These are phyloP conservation scores for Pseudogymnoascus sp. DNA, from an alignment of 2,329 filamentous ascomycete genomes.

Conservation along the genomic window DNA sequence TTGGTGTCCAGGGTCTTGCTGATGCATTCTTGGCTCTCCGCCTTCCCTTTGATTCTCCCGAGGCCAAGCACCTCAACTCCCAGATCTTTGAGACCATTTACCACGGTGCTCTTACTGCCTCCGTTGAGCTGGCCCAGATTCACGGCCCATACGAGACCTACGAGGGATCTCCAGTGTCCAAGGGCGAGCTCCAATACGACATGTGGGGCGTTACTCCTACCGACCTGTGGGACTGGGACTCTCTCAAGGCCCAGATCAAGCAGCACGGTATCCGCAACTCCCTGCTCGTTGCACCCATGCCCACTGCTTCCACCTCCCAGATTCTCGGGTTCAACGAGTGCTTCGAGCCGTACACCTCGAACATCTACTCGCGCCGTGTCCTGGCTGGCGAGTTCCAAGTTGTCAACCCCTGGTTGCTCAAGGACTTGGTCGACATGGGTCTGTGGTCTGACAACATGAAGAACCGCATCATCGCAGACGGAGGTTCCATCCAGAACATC, in stretches of 20 bases:
- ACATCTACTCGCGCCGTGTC: conserved; percentile 98
- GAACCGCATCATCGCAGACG: conserved; percentile 98
- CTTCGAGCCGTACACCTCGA: conserved; percentile 99
- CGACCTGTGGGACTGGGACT: conserved; percentile 93
- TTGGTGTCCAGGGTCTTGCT: conserved; percentile 95
- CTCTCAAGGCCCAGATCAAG: conserved; percentile 83
- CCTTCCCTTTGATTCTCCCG: conserved; percentile 91
- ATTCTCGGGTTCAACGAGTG: conserved; percentile 99
- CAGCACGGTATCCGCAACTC: conserved; percentile 93
- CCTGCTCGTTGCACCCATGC: conserved; percentile 92
- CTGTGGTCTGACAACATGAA: conserved; percentile 99
- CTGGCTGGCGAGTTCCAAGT: conserved; percentile 98
- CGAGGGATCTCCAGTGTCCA: conserved; percentile 84
- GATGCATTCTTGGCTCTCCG: conserved; percentile 96
- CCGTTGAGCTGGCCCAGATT: conserved; percentile 74
- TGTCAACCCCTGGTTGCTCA: conserved; percentile 97
- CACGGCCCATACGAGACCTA: conserved; percentile 84
- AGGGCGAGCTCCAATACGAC: conserved; percentile 95
- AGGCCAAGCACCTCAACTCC: conserved; percentile 88
- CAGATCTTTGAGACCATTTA: conserved; percentile 99
- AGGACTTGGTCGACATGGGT: conserved; percentile 95
- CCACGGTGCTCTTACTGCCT: conserved; percentile 86
- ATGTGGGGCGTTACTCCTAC: conserved; percentile 96
- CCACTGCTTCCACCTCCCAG: conserved; percentile 92
- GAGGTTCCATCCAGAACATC: conserved; percentile 92